Evolutionary conservation across 306 rosid genomes (phyloP), one percentile per base, ranked within the genome.

Genomic region (Vigna unguiculata): DNA sequence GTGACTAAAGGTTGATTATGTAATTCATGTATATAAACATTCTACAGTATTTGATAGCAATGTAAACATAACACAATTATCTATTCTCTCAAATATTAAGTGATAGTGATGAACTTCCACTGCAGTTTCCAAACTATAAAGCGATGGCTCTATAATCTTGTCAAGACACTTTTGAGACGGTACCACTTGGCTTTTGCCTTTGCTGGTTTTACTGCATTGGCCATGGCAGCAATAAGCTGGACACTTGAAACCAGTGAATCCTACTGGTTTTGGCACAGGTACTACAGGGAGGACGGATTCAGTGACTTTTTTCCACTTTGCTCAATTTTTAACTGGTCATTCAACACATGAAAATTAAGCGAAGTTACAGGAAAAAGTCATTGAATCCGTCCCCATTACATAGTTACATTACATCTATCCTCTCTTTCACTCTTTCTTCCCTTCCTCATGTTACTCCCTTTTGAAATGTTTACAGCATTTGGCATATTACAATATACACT

Each of bases 221-320:
- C 91, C 71, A 72, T 90, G 86, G 97, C 97, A 69, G 91, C 86
- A 76, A 84, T 79, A 45, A 90, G 97, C 86, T 84, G 97, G 97
- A 85, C 80, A 57, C 82, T 90, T 71, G 97, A 90, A 85, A 87
- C 82, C 55, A 87, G 91, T 73, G 88, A 90, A 78, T 88, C 78
- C 79, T 92, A 92, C 87, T 92, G 96, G 97, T 69, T 90, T 80
- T 92, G 97, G 97, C 96, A 90, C 57, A 92, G 96, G 97, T 90
- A 88, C n/a, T n/a, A n/a, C n/a, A n/a, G n/a, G n/a, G n/a, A n/a
- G n/a, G n/a, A n/a, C n/a, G n/a, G n/a, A n/a, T n/a, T n/a, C n/a
- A n/a, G n/a, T n/a, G n/a, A n/a, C n/a, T n/a, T n/a, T n/a, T n/a
- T n/a, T n/a, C n/a, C n/a, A n/a, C n/a, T n/a, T n/a, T n/a, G n/a